Evolutionary conservation across 164 flowering plant species (phyloP), one percentile per base, ranked within the genome.

Genomic region (Umbilicus rupestris): DNA sequence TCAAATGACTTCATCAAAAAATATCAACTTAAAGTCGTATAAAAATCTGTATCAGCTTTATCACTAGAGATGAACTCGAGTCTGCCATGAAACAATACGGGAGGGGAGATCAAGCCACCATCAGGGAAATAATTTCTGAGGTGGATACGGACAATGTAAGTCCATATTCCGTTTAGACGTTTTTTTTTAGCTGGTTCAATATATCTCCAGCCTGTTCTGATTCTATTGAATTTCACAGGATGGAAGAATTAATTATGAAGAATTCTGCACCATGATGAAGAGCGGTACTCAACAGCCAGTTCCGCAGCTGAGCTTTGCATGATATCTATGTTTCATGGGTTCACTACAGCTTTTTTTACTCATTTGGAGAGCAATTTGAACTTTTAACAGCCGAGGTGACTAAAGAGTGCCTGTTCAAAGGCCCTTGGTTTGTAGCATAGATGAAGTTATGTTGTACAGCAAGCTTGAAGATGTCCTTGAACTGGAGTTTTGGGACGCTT

Each of bases 131-230:
- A 39, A 81, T 85, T 14, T 74, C 84, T 22, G 89, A 85, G 72
- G 89, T 85, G 12, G 87, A 85, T 58, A 72, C 84, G 17, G 89
- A 85, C 67, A 78, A 85, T 80, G 89, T 85, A 80, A 80, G 82
- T 76, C 37, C n/a, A 20, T 31, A 64, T 77, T 8, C 7, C 15
- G 5, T 29, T 59, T 31, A 29, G 0, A 66, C 16, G 11, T 15
- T n/a, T n/a, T n/a, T n/a, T n/a, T n/a, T n/a, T n/a, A n/a, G n/a
- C n/a, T n/a, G n/a, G 3, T 45, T 55, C 3, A 11, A 58, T 26
- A 4, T 7, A 16, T 35, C 11, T 11, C 14, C 47, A 16, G 31
- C 59, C 15, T 17, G n/a, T 69, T 15, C 26, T 67, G n/a, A 63
- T 57, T 44, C 7, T 42, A 17, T 52, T 20, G 14, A 19, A 33